These are phyloP conservation scores for Acanthochlamys bracteata DNA, from an alignment of 106 monocot species.

Conservation along the genomic window DNA sequence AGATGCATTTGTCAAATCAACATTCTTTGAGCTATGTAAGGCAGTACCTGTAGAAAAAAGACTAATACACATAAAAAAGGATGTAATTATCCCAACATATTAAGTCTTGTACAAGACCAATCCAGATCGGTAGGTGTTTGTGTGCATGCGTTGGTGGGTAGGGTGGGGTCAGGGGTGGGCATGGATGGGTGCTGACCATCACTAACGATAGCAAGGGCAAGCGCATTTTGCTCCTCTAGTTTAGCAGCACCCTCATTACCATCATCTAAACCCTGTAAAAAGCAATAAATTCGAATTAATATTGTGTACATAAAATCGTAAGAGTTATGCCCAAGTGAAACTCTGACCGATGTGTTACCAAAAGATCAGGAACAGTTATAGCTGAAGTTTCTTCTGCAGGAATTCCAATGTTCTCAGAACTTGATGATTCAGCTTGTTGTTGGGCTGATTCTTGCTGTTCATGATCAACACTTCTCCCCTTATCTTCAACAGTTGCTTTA, in stretches of 20 bases:
- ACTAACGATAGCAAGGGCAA: constrained; percentile 25
- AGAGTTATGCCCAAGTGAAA: too few relatives aligned
- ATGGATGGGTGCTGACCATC: constrained; percentile 13
- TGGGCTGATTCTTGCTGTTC: constrained; percentile 9
- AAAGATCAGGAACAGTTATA: constrained; percentile 45
- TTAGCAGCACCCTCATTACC: constrained; percentile 11
- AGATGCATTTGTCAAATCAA: constrained; percentile 10
- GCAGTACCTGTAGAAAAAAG: constrained; percentile 18
- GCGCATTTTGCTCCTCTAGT: constrained; percentile 34
- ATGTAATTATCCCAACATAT: background rate
- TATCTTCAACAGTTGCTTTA: constrained; percentile 20
- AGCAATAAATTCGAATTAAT: background rate
- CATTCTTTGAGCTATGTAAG: constrained; percentile 5
- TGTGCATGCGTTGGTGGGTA: too few relatives aligned
- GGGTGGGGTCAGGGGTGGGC: too few relatives aligned
- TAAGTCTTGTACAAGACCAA: too few relatives aligned
- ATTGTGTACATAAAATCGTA: too few relatives aligned
- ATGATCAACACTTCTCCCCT: constrained; percentile 13
- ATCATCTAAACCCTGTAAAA: constrained; percentile 38
- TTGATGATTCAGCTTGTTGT: constrained; percentile 10
- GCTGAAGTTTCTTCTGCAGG: constrained; percentile 16
- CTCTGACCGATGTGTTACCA: constrained; percentile 14
- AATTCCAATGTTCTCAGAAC: constrained; percentile 4
- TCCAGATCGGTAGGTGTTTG: too few relatives aligned
- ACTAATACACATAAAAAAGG: background rate